Conservation (phyloP, 2,329 filamentous ascomycete genomes). For the Microdochium bolleyi region DNA sequence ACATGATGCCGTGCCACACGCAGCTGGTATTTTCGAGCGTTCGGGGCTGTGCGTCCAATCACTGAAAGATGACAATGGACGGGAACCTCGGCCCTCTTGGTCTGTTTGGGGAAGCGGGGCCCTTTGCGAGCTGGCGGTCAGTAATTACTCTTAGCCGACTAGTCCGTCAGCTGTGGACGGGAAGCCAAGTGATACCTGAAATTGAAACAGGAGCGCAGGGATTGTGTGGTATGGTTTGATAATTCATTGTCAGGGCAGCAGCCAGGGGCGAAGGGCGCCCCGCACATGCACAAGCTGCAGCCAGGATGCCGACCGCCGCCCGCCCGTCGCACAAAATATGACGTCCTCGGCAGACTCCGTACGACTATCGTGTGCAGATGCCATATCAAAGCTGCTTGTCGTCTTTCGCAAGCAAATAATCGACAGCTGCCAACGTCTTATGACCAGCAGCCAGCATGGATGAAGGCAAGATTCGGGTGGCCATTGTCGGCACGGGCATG, state of each 20-base stretch:
- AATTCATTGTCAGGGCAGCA: neutral
- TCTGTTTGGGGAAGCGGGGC: neutral
- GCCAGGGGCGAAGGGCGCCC: neutral
- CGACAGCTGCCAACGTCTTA: neutral
- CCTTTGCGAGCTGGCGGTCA: neutral
- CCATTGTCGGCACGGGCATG: slow-evolving; percentile 5
- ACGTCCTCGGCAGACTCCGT: neutral
- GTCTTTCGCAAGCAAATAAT: neutral
- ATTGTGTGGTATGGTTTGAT: neutral
- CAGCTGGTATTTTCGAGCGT: no score
- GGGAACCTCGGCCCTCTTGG: neutral
- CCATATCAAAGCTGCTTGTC: neutral
- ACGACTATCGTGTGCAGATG: neutral
- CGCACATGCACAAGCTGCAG: neutral
- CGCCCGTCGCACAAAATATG: neutral
- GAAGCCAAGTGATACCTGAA: neutral
- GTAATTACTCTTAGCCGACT: neutral
- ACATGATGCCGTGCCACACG: no score
- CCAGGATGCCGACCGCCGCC: neutral
- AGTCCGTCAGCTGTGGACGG: neutral
- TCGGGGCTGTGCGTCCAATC: no score
- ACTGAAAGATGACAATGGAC: no score
- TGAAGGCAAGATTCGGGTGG: neutral
- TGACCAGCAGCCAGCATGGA: neutral
- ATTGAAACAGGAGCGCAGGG: neutral